A percentile compares a stretch with the other conserved stretches of the same genome.
Conservation (phyloP, 1,139 yeast genomes). For the Scheffersomyces insectosa region DNA sequence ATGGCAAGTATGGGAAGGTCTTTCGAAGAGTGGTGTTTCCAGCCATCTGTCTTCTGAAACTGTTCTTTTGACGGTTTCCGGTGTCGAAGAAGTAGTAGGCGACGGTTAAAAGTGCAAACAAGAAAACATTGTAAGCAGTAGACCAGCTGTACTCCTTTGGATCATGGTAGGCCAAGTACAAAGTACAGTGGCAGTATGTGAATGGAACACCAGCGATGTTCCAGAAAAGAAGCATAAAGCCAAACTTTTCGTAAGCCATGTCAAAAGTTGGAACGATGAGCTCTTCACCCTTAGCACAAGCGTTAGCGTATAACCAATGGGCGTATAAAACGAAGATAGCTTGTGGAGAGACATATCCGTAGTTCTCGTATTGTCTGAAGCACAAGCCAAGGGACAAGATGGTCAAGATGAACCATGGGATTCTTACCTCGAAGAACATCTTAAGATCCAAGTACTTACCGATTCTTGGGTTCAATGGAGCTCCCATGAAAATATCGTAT, state of each 20-base stretch:
- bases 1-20: constrained; percentile 91
- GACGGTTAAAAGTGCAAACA: constrained; percentile 56
- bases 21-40: constrained; percentile 78
- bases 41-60: constrained; percentile 83
- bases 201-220: constrained; percentile 98
- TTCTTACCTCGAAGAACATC: constrained; percentile 95
- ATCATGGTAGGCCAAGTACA: constrained; percentile 77
- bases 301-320: constrained; percentile 93
- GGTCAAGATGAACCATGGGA: constrained; percentile 93
- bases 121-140: constrained; percentile 51
- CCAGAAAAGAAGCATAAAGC: constrained; percentile 98
- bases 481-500: constrained; percentile 96
- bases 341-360: constrained; percentile 80
- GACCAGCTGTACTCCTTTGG: constrained; percentile 83
- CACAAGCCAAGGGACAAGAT: constrained; percentile 75
- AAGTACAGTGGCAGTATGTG: constrained; percentile 93
- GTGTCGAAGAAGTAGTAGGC: constrained; percentile 96
- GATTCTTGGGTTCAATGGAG: constrained; percentile 92
- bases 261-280: constrained; percentile 98
- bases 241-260: constrained; percentile 98
- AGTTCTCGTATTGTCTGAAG: constrained; percentile 74
- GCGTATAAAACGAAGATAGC: constrained; percentile 74
- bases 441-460: constrained; percentile 85
- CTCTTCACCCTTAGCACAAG: constrained; percentile 97
- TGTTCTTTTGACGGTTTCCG: constrained; percentile 91